Evolutionary conservation across 768 basidiomycete genomes (phyloP).

Genomic region (Termitomyces heimii): DNA sequence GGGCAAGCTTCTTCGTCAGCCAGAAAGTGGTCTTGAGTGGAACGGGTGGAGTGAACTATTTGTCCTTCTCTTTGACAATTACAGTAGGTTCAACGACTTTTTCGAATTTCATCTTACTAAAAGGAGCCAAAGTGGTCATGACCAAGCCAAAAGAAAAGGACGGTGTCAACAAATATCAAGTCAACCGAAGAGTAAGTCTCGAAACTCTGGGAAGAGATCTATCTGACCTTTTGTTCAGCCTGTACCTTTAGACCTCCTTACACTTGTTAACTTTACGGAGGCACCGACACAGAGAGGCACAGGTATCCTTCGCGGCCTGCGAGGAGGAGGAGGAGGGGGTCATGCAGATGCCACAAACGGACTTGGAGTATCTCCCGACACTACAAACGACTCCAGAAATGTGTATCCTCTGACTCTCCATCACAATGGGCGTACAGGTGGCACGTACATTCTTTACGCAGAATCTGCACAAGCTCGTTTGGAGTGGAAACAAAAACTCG

Average conservation of each 20-base stretch:
- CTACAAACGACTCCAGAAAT: conserved; percentile 56
- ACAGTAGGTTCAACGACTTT: conserved; percentile 44
- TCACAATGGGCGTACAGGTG: conserved; percentile 85
- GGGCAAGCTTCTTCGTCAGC: conserved; percentile 79
- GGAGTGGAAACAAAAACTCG: conserved; percentile 88
- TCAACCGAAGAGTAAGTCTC: conserved; percentile 66
- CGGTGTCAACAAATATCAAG: conserved; percentile 67
- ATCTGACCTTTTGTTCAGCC: conserved; percentile 45
- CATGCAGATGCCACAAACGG: conserved; percentile 21
- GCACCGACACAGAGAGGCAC: conserved; percentile 68
- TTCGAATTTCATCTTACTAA: conserved; percentile 3
- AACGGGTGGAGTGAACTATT: conserved; percentile 88
- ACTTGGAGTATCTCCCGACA: conserved; percentile 27
- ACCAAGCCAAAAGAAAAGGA: conserved; percentile 82
- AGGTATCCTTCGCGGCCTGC: conserved; percentile 65
- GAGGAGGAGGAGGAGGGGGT: conserved; percentile 32
- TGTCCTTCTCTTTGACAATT: conserved; percentile 93
- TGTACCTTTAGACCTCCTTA: conserved; percentile 87
- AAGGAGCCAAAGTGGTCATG: conserved; percentile 67
- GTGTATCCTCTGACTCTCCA: conserved; percentile 88
- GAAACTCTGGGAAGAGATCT: not conserved
- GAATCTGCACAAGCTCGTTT: conserved; percentile 67
- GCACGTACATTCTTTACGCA: conserved; percentile 82
- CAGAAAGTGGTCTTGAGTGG: conserved; percentile 85
- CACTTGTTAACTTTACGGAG: conserved; percentile 79